Evolutionary conservation across 2,329 filamentous ascomycete species (phyloP), one percentile per base, ranked within the genome.

Genomic region (Phoma sp.): DNA sequence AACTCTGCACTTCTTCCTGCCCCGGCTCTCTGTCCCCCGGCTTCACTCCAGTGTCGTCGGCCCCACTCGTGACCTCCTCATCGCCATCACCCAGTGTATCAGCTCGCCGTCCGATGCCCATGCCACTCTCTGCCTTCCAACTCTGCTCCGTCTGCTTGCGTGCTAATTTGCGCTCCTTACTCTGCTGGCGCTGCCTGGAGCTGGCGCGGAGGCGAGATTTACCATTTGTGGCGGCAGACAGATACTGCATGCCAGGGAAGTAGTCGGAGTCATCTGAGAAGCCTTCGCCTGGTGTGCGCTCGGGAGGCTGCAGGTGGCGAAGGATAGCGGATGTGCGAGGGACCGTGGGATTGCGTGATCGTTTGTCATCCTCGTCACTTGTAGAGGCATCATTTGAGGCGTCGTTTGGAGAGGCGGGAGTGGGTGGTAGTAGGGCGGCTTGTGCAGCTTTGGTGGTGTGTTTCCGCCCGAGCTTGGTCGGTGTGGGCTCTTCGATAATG

Each of bases 101-200:
- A 0, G 80, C 80, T 30, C 73, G 65, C 17, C 72, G 70, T 2
- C 78, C 78, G 2, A 56, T 61, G 0, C 76, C 76, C 78, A 82
- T 81, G 1, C 80, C 80, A 25, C 76, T 79, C 59, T 81, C 77
- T 15, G 71, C 67, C 42, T 74, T 74, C 80, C 80, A 82, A 7
- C 64, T 67, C 47, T 74, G 67, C 52, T 74, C 71, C 1, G 68
- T 69, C 55, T 68, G 65, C 45, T 63, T 68, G 23, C 71, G 66
- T 17, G 65, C 64, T 0, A 73, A 61, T 47, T 76, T 76, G 12
- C 65, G 65, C 37, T 75, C 72, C 36, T 71, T 72, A 29, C 65
- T 70, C 40, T 68, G 59, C 45, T 72, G 71, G 9, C 72, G 53
- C 34, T 69, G 66, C 25, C 65, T 67, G 2, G 70, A 69, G 33